A percentile compares a stretch with the other conserved stretches of the same genome.
Evolutionary conservation across 2,329 filamentous ascomycete genomes (phyloP).

Genomic region (Cordyceps militaris): DNA sequence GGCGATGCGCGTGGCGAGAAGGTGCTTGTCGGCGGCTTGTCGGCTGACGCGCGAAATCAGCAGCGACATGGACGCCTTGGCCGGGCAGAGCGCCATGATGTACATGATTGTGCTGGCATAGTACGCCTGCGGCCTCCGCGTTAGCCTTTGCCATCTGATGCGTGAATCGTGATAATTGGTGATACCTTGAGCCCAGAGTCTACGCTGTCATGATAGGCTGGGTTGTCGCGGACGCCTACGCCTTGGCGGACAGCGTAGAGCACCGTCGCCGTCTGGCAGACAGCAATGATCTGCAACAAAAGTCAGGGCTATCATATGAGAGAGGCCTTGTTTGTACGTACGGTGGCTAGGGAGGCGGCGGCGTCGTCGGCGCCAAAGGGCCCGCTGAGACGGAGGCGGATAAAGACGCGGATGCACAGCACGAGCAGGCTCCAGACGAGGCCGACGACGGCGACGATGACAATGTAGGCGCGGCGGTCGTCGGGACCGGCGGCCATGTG

Average conservation of each 20-base stretch:
- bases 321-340: conserved; percentile 1
- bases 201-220: neutral
- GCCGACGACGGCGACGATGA: conserved; percentile 15
- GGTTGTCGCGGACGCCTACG: conserved; percentile 12
- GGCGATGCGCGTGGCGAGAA: conserved; percentile 11
- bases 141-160: neutral
- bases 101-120: conserved; percentile 15
- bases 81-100: conserved; percentile 14
- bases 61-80: conserved; percentile 17
- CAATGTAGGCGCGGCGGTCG: conserved; percentile 16
- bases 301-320: neutral
- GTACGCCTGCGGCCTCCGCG: conserved; percentile 5
- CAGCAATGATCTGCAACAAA: conserved; percentile 4
- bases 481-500: conserved; percentile 11
- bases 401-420: conserved; percentile 15
- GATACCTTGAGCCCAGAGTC: conserved; percentile 15
- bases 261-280: conserved; percentile 12
- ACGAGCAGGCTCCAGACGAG: conserved; percentile 16
- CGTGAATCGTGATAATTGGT: too few relatives aligned
- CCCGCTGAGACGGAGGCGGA: conserved; percentile 14
- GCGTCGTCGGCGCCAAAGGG: conserved; percentile 15
- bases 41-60: conserved; percentile 15
- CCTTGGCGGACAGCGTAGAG: conserved; percentile 13
- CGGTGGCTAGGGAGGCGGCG: conserved; percentile 14
- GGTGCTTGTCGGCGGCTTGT: conserved; percentile 12